Conservation (phyloP, 2,329 filamentous ascomycete genomes). For the Colletotrichum tofieldiae region DNA sequence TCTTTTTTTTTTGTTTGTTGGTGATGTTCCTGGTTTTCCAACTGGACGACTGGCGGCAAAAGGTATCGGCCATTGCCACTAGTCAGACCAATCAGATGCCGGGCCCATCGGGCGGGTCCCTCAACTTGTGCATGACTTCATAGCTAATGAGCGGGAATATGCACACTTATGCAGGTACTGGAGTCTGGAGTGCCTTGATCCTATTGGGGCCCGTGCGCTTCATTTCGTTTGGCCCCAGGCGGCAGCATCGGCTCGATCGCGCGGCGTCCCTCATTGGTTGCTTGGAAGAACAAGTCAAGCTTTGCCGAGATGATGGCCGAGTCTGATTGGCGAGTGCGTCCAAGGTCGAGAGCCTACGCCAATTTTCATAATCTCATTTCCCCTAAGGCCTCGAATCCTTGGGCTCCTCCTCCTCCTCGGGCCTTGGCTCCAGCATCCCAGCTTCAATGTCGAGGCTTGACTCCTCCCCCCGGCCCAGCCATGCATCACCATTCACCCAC, state of each 20-base stretch:
- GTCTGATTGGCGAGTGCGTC: conserved; percentile 38
- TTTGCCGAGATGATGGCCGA: conserved; percentile 41
- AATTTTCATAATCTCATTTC: conserved; percentile 33
- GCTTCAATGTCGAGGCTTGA: conserved; percentile 12
- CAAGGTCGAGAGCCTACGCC: conserved; percentile 13
- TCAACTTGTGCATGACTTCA: conserved; percentile 28
- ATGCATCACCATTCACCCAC: conserved; percentile 21
- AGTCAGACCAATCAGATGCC: not conserved
- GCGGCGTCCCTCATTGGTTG: conserved; percentile 35
- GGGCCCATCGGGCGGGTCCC: not conserved
- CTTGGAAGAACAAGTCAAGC: conserved; percentile 30
- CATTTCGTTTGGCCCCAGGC: conserved; percentile 37
- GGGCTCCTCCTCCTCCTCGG: not conserved
- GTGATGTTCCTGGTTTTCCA: conserved; percentile 3
- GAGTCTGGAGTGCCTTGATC: not conserved
- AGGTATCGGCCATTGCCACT: not conserved
- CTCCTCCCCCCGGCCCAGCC: conserved; percentile 8
- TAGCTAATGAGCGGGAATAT: conserved; percentile 18
- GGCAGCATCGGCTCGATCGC: conserved; percentile 29
- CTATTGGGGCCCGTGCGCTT: conserved; percentile 27
- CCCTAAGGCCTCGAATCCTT: conserved; percentile 34
- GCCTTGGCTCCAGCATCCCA: conserved; percentile 7
- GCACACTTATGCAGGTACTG: conserved; percentile 42
- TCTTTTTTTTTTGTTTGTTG: not conserved
- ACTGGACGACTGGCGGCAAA: conserved; percentile 6